Percentiles rank a stretch among this genome's conserved stretches.
These are phyloP conservation scores for Crithidia mellificae DNA, from an alignment of 208 protist genomes.

Conservation along the genomic window DNA sequence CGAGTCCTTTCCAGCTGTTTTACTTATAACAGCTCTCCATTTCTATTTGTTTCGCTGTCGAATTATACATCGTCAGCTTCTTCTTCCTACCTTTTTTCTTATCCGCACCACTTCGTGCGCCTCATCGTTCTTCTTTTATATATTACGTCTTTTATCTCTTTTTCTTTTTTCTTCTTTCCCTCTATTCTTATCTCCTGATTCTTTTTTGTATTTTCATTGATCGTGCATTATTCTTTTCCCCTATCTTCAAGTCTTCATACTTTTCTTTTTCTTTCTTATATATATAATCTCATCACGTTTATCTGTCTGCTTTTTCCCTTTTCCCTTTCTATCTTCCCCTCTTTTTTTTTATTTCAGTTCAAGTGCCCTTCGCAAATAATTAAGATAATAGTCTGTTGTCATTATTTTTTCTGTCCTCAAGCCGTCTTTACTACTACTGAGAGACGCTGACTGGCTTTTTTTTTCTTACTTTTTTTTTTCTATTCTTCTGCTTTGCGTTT, in stretches of 20 bases:
- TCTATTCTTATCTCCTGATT: neutral
- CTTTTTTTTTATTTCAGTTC: neutral
- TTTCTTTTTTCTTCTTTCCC: neutral
- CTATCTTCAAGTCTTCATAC: neutral
- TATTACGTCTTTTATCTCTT: neutral
- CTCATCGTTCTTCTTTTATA: too few relatives aligned
- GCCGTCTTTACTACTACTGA: neutral
- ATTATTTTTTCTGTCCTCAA: neutral
- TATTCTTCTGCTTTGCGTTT: neutral
- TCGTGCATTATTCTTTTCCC: neutral
- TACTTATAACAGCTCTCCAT: too few relatives aligned
- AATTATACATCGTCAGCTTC: too few relatives aligned
- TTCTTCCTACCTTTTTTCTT: too few relatives aligned
- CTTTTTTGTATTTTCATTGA: neutral
- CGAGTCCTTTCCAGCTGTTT: too few relatives aligned
- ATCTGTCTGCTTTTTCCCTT: too few relatives aligned
- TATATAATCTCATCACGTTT: too few relatives aligned
- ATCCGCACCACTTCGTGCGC: too few relatives aligned
- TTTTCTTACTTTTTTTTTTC: constrained; percentile 1
- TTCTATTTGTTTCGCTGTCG: too few relatives aligned
- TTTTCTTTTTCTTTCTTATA: too few relatives aligned
- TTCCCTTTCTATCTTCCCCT: neutral
- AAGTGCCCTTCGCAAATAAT: neutral
- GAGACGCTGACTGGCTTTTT: neutral
- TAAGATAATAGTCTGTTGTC: neutral